These are phyloP conservation scores for Dactylellina parvicollis DNA, from an alignment of 2,329 filamentous ascomycete species.

Conservation along the genomic window DNA sequence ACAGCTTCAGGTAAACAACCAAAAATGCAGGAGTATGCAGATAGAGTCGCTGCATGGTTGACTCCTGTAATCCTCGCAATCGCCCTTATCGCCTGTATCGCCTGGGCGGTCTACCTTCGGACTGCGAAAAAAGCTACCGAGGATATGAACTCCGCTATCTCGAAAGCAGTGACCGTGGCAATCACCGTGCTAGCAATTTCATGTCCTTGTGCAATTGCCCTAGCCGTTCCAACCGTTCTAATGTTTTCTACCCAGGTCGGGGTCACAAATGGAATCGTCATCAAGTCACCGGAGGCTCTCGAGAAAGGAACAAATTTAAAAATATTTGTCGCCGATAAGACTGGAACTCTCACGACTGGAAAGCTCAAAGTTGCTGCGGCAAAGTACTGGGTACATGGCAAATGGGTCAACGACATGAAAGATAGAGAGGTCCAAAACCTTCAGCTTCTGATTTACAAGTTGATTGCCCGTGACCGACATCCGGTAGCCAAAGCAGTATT, in stretches of 20 bases:
- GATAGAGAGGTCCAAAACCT: conserved; percentile 26
- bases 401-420: conserved; percentile 27
- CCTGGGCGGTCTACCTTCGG: conserved; percentile 32
- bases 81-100: conserved; percentile 7
- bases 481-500: conserved; percentile 56
- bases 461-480: conserved; percentile 52
- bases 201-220: conserved; percentile 80
- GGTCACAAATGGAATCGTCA: conserved; percentile 73
- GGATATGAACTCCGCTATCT: conserved; percentile 54
- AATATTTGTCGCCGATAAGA: conserved; percentile 82
- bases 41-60: conserved; percentile 64
- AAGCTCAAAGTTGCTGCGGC: conserved; percentile 64
- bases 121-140: conserved; percentile 1
- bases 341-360: conserved; percentile 76
- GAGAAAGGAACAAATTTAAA: conserved; percentile 71
- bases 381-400: conserved; percentile 57
- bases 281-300: conserved; percentile 73
- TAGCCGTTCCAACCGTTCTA: conserved; percentile 81
- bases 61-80: conserved; percentile 27
- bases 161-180: conserved; percentile 74
- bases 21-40: conserved; percentile 73
- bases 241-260: conserved; percentile 75
- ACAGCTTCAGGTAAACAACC: conserved; percentile 75
- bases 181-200: conserved; percentile 80
- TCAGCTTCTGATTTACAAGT: conserved; percentile 22